These are phyloP conservation scores for Suillus spraguei DNA, from an alignment of 768 basidiomycete genomes.

Conservation along the genomic window DNA sequence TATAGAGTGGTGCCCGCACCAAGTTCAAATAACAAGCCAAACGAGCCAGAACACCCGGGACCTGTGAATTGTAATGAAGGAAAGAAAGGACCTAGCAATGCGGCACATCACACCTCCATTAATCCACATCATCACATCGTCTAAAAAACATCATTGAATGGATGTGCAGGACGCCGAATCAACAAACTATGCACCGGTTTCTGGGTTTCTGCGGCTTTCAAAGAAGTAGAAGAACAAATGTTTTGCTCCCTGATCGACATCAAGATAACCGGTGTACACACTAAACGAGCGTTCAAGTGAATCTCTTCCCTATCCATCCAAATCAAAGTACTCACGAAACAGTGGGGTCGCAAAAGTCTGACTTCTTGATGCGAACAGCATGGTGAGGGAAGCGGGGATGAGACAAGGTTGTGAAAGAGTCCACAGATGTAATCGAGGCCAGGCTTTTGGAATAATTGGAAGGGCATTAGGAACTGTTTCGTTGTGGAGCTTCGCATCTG, in stretches of 20 bases:
- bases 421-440: constrained; percentile 28
- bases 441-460: constrained; percentile 14
- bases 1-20: constrained; percentile 30
- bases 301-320: neutral
- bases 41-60: constrained; percentile 55
- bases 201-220: constrained; percentile 51
- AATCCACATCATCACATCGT: constrained; percentile 74
- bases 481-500: neutral
- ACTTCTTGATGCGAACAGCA: constrained; percentile 61
- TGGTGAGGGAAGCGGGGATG: constrained; percentile 57
- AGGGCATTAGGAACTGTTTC: neutral
- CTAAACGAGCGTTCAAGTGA: constrained; percentile 22
- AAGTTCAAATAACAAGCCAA: constrained; percentile 63
- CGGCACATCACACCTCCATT: constrained; percentile 53
- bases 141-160: constrained; percentile 25
- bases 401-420: constrained; percentile 40
- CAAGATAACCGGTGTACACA: constrained; percentile 50
- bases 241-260: constrained; percentile 50
- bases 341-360: constrained; percentile 62
- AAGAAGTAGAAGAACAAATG: constrained; percentile 65
- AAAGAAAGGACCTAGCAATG: constrained; percentile 2
- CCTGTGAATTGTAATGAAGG: constrained; percentile 38
- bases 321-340: constrained; percentile 35
- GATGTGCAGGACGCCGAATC: neutral
- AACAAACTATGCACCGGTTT: constrained; percentile 30